Evolutionary conservation across 768 basidiomycete species (phyloP).

Genomic region (Crepidotus variabilis): DNA sequence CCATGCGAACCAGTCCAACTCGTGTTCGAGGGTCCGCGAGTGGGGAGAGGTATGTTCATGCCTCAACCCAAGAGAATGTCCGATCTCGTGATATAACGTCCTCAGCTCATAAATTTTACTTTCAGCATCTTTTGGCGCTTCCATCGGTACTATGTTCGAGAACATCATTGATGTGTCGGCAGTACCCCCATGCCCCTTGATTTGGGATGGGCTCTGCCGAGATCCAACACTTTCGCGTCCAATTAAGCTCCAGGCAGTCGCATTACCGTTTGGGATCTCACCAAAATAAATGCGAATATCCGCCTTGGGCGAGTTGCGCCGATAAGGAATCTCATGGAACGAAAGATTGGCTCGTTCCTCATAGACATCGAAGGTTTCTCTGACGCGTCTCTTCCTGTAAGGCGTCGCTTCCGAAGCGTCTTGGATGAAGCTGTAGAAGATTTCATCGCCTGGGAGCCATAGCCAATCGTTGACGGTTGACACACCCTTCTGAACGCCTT

Average conservation of each 20-base stretch:
- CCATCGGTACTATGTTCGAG: neutral
- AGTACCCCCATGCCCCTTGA: slow-evolving; percentile 1
- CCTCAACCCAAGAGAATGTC: slow-evolving; percentile 5
- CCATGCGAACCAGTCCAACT: neutral
- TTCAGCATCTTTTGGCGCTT: neutral
- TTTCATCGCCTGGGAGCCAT: slow-evolving; percentile 8
- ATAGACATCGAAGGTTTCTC: slow-evolving; percentile 1
- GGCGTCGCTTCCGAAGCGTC: slow-evolving; percentile 5
- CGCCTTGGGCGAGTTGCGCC: neutral
- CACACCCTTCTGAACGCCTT: neutral
- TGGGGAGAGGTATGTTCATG: slow-evolving; percentile 6
- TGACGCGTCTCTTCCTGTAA: slow-evolving; percentile 3
- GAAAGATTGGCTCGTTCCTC: neutral
- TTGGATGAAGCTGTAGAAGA: slow-evolving; percentile 7
- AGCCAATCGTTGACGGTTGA: neutral
- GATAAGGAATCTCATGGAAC: slow-evolving; percentile 1
- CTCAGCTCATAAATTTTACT: neutral
- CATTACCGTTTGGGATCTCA: neutral
- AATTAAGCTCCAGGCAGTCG: slow-evolving; percentile 4
- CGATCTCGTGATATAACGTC: slow-evolving; percentile 6
- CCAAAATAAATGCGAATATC: slow-evolving; percentile 3
- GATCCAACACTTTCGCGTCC: neutral
- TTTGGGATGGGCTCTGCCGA: neutral
- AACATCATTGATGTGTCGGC: slow-evolving; percentile 3
- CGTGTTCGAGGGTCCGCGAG: neutral